Percentiles rank a stretch among this genome's conserved stretches.
phyloP scores from a whole-genome alignment of 2,329 filamentous ascomycete species.

The Aulographum hederae region DNA sequence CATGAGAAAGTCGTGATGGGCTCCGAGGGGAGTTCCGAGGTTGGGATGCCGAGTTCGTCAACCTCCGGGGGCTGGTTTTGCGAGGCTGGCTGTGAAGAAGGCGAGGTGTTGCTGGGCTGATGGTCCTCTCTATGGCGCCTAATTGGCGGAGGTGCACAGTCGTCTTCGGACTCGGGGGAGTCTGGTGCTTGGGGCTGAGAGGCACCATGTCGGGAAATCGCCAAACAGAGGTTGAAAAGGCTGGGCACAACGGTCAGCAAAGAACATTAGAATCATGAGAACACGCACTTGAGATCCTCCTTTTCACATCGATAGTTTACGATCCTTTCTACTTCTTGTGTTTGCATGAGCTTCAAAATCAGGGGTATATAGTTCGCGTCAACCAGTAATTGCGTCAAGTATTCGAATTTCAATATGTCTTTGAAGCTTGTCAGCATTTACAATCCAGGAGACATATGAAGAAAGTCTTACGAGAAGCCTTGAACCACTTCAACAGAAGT shows the following conservation, averaged over 20 bases:
- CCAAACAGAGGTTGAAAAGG: conserved; percentile 82
- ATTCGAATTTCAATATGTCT: conserved; percentile 94
- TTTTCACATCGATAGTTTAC: conserved; percentile 75
- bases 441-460: not conserved
- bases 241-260: conserved; percentile 24
- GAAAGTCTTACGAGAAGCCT: conserved; percentile 60
- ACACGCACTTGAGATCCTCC: conserved; percentile 54
- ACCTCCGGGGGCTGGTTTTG: conserved; percentile 36
- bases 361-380: conserved; percentile 92
- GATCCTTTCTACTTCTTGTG: conserved; percentile 82
- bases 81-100: conserved; percentile 13
- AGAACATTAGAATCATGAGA: not conserved
- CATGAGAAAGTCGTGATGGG: conserved; percentile 83
- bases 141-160: conserved; percentile 65
- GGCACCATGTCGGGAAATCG: conserved; percentile 42
- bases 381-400: conserved; percentile 77
- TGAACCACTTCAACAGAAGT: conserved; percentile 89
- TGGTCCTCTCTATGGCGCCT: conserved; percentile 36
- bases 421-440: conserved; percentile 6
- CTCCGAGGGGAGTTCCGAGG: conserved; percentile 47
- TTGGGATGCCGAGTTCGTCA: conserved; percentile 74
- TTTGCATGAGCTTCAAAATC: conserved; percentile 80
- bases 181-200: conserved; percentile 13
- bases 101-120: conserved; percentile 11
- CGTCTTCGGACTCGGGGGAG: conserved; percentile 38